phyloP scores from a whole-genome alignment of 148 eudicot species.

The Rhododendron henanense region DNA sequence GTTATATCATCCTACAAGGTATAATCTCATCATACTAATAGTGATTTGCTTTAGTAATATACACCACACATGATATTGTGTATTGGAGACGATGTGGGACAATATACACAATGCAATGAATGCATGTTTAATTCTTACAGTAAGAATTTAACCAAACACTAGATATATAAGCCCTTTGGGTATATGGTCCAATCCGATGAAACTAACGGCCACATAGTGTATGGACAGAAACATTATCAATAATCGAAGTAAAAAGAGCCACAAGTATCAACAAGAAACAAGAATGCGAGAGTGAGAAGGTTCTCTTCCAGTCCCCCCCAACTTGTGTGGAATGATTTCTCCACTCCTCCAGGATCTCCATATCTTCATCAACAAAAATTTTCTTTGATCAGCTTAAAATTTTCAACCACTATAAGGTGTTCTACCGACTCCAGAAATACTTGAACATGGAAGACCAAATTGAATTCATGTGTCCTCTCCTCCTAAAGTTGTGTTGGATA shows the following conservation, averaged over 20 bases:
- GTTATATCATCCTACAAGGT: neutral
- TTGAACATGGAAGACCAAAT: neutral
- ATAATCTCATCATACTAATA: neutral
- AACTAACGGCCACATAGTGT: neutral
- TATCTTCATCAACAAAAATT: neutral
- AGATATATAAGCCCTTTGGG: too few species aligned
- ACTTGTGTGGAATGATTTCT: neutral
- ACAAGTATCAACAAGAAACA: neutral
- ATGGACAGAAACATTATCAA: neutral
- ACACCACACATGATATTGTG: neutral
- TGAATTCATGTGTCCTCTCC: constrained; percentile 1
- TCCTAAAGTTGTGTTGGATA: neutral
- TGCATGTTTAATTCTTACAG: neutral
- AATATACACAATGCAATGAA: neutral
- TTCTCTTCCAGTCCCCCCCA: neutral
- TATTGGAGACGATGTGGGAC: neutral
- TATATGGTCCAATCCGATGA: neutral
- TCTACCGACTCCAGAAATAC: neutral
- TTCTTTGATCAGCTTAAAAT: neutral
- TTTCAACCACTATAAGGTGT: neutral
- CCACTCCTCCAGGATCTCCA: neutral
- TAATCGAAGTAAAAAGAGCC: neutral
- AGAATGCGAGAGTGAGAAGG: neutral
- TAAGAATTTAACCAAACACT: too few species aligned
- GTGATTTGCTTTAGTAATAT: neutral